Evolutionary conservation across 495 filamentous ascomycete species (phyloP).

Genomic region (Aspergillus hancockii): DNA sequence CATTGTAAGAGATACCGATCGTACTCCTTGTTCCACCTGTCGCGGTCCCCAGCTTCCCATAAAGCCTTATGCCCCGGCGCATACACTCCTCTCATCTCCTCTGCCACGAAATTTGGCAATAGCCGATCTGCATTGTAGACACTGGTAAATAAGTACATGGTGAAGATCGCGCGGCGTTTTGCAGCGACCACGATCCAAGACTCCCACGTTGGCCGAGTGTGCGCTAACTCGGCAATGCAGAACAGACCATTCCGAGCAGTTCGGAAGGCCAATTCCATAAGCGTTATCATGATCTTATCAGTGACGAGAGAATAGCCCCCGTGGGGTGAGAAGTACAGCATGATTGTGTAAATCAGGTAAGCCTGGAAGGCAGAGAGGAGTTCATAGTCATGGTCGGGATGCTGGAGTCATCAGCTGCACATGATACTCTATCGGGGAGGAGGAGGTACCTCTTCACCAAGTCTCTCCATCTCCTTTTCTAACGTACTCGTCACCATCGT

Average conservation of each 20-base stretch:
- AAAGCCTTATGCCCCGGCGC: conserved; percentile 35
- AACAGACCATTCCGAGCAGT: conserved; percentile 39
- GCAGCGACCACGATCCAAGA: conserved; percentile 49
- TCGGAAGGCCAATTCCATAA: conserved; percentile 47
- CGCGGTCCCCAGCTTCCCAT: conserved; percentile 37
- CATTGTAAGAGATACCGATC: conserved; percentile 39
- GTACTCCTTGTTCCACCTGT: conserved; percentile 41
- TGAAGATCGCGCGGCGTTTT: conserved; percentile 46
- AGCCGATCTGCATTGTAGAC: conserved; percentile 39
- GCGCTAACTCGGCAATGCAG: conserved; percentile 38
- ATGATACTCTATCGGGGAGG: no score
- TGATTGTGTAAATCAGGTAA: conserved; percentile 48
- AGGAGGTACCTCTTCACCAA: conserved; percentile 21
- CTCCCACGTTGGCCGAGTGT: conserved; percentile 45
- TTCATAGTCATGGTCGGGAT: conserved; percentile 26
- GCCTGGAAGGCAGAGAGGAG: conserved; percentile 48
- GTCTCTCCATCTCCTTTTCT: conserved; percentile 39
- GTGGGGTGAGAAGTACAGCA: conserved; percentile 40
- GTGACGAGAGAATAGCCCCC: conserved; percentile 21
- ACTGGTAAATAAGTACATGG: conserved; percentile 52
- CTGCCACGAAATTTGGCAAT: conserved; percentile 43
- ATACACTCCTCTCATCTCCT: conserved; percentile 35
- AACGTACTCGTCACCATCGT: conserved; percentile 30
- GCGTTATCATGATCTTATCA: conserved; percentile 40
- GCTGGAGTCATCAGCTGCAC: conserved; percentile 9